Evolutionary conservation across 345 rosid genomes (phyloP), one percentile per base, ranked within the genome.

Genomic region (Firmiana major): DNA sequence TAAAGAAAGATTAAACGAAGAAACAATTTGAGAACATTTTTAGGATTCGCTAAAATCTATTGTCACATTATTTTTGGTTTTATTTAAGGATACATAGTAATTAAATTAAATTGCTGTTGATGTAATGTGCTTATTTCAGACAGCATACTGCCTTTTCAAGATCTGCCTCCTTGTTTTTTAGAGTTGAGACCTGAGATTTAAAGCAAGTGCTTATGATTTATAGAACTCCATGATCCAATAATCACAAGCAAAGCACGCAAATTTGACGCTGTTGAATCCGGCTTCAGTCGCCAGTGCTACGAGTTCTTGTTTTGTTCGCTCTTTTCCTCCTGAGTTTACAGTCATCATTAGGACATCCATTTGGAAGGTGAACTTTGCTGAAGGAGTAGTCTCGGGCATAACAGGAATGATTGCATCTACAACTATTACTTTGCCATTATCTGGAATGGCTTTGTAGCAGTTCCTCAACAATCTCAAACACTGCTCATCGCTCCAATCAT

Each of bases 401-500:
- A 19, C 5, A 0, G 63, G 38, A 0, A 75, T 31, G 9, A 75
- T 9, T 0, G 9, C 9, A 6, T 64, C 78, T 13, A 64, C 12
- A 7, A 83, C 80, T 5, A 87, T 79, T 51, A 87, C 83, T 65
- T 87, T 87, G 59, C 88, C 88, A 24, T 83, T 69, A 2, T 28
- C 51, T 0, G 88, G 87, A 7, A 85, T 75, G 6, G 60, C 69
- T 26, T 75, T 8, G 16, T 75, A 48, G 7, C 78, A 63, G 7
- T 63, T 75, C 70, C 83, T 85, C 83, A 87, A 64, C 1, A 87
- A 54, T n/a, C 72, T 87, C 36, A 83, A 21, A 77, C 88, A 85
- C 28, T 82, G 84, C 4, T 80, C 83, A 36, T 87, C 90, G 21
- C 80, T 85, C 88, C 84, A 87, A 13, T 87, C 82, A 26, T 87